These are phyloP conservation scores for Arthromyces matolae DNA, from an alignment of 768 basidiomycete species.

Conservation along the genomic window DNA sequence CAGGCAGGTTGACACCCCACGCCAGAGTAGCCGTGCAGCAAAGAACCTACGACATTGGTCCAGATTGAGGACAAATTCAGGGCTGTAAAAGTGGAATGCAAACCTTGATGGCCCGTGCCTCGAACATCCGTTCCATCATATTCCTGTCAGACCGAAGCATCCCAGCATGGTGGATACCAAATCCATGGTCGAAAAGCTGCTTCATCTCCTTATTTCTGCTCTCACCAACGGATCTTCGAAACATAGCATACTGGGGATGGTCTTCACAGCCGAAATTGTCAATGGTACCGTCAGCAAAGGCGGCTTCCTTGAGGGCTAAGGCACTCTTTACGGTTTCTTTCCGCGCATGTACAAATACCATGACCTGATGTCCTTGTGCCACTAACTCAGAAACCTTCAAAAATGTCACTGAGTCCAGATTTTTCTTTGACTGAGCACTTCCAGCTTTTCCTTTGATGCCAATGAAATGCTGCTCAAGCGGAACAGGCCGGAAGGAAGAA, in stretches of 20 bases:
- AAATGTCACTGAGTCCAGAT: constrained; percentile 84
- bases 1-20: constrained; percentile 99
- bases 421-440: constrained; percentile 67
- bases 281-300: constrained; percentile 60
- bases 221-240: constrained; percentile 71
- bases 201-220: constrained; percentile 97
- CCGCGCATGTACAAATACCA: constrained; percentile 98
- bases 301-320: constrained; percentile 71
- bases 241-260: constrained; percentile 74
- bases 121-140: constrained; percentile 93
- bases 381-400: constrained; percentile 89
- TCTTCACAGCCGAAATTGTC: constrained; percentile 81
- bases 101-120: constrained; percentile 88
- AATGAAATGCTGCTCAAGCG: constrained; percentile 95
- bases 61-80: not conserved
- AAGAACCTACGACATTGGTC: constrained; percentile 63
- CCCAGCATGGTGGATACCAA: constrained; percentile 98
- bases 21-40: constrained; percentile 98
- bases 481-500: constrained; percentile 93
- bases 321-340: constrained; percentile 98
- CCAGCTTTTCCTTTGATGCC: constrained; percentile 88
- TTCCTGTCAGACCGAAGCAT: constrained; percentile 94
- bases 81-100: not conserved
- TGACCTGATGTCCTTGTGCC: constrained; percentile 91
- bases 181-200: constrained; percentile 84